Percentiles rank a stretch among this genome's conserved stretches.
phyloP scores from a whole-genome alignment of 805 yeast genomes.

The Nakazawaea ernobii region DNA sequence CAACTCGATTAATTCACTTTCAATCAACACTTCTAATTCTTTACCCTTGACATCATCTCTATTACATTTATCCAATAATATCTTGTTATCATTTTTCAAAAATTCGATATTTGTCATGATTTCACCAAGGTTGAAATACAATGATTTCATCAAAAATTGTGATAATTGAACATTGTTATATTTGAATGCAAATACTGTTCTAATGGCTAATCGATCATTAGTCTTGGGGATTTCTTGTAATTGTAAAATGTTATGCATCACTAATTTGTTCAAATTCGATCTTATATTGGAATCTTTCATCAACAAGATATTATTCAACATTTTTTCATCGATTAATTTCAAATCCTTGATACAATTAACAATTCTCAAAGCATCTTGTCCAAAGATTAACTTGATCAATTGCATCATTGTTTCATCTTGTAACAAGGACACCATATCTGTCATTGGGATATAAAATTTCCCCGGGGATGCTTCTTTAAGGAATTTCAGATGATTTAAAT shows the following conservation, averaged over 20 bases:
- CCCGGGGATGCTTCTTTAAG: conserved; percentile 52
- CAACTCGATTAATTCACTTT: conserved; percentile 70
- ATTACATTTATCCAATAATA: conserved; percentile 71
- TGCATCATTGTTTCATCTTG: conserved; percentile 50
- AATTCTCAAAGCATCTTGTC: conserved; percentile 63
- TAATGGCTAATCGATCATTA: conserved; percentile 83
- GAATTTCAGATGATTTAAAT: conserved; percentile 55
- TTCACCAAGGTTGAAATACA: conserved; percentile 50
- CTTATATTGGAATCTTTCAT: conserved; percentile 76
- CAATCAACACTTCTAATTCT: conserved; percentile 65
- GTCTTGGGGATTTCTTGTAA: conserved; percentile 93
- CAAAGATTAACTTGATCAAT: conserved; percentile 54
- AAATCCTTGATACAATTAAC: conserved; percentile 69
- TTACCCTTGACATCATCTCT: conserved; percentile 87
- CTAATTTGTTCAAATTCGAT: conserved; percentile 58
- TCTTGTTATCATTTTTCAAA: conserved; percentile 53
- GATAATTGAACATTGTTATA: conserved; percentile 39
- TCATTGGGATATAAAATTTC: conserved; percentile 57
- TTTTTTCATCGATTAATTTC: conserved; percentile 78
- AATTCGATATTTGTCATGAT: conserved; percentile 43
- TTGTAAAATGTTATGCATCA: conserved; percentile 69
- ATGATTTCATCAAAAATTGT: conserved; percentile 30
- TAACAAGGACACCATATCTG: conserved; percentile 38
- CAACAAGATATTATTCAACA: conserved; percentile 67
- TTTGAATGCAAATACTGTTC: conserved; percentile 80